These are phyloP conservation scores for Vigna radiata DNA, from an alignment of 306 rosid genomes.

Conservation along the genomic window DNA sequence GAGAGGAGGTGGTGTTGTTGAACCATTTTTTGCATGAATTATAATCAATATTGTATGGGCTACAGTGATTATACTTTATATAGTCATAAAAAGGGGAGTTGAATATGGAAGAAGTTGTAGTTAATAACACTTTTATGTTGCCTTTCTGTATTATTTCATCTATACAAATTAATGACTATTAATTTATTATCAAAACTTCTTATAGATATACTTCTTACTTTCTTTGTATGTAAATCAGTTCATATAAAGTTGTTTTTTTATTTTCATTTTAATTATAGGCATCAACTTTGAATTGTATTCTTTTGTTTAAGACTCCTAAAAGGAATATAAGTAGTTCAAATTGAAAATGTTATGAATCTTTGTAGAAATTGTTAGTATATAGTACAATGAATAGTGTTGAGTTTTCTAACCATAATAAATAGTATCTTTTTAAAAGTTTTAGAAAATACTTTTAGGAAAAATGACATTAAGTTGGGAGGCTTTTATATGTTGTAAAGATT, in stretches of 20 bases:
- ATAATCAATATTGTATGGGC: background rate
- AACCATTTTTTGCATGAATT: constrained; percentile 30
- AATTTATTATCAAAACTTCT: background rate
- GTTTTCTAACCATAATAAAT: too few relatives aligned
- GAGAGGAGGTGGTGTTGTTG: constrained; percentile 39
- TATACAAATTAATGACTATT: background rate
- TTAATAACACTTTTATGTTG: background rate
- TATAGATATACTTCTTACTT: too few relatives aligned
- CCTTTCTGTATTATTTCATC: background rate
- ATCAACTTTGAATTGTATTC: too few relatives aligned
- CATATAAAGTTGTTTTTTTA: too few relatives aligned
- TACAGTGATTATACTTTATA: background rate
- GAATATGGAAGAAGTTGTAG: background rate
- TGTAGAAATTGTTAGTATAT: too few relatives aligned
- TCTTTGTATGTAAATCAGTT: too few relatives aligned
- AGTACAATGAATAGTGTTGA: too few relatives aligned
- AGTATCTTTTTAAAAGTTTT: too few relatives aligned
- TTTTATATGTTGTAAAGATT: background rate
- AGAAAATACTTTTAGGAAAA: background rate
- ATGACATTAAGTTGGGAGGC: background rate
- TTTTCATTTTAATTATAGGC: too few relatives aligned
- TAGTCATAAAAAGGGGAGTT: background rate
- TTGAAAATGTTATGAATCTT: too few relatives aligned
- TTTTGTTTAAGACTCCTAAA: too few relatives aligned
- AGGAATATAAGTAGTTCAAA: too few relatives aligned